phyloP scores from a whole-genome alignment of 208 protist genomes.

The Leishmania major region DNA sequence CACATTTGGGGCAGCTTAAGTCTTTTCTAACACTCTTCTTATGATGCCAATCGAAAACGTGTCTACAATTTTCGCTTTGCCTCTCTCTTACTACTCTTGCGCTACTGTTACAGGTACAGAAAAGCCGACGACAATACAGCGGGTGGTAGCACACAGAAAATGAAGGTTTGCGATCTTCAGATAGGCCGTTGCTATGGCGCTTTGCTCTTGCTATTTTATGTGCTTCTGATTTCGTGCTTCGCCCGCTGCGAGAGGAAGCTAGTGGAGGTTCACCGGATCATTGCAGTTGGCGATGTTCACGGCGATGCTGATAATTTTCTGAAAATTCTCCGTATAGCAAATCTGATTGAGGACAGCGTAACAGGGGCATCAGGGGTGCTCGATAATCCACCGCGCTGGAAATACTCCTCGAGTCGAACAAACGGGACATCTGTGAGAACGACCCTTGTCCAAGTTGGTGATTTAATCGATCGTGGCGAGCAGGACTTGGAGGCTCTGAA shows the following conservation, averaged over 20 bases:
- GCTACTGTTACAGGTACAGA: neutral
- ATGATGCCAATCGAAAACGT: neutral
- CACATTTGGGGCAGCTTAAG: neutral
- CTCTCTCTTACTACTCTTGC: neutral
- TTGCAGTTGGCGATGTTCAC: constrained; percentile 78
- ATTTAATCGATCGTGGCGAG: constrained; percentile 81
- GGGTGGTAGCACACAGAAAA: neutral
- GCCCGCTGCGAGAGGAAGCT: constrained; percentile 1
- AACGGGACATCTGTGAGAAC: constrained; percentile 31
- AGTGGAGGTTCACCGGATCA: constrained; percentile 54
- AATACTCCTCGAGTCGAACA: constrained; percentile 13
- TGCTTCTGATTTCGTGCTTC: neutral
- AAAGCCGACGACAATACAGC: neutral
- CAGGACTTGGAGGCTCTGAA: constrained; percentile 54
- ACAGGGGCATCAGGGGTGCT: constrained; percentile 4
- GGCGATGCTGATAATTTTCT: constrained; percentile 68
- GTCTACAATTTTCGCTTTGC: neutral
- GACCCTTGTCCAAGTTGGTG: constrained; percentile 81
- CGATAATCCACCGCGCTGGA: constrained; percentile 25
- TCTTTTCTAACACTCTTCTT: neutral
- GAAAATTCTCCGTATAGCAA: constrained; percentile 50
- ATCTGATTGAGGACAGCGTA: constrained; percentile 31
- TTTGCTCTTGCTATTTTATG: neutral
- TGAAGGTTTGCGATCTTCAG: neutral
- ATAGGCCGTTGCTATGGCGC: neutral